These are phyloP conservation scores for Patellaria atrata DNA, from an alignment of 495 filamentous ascomycete species.

Conservation along the genomic window DNA sequence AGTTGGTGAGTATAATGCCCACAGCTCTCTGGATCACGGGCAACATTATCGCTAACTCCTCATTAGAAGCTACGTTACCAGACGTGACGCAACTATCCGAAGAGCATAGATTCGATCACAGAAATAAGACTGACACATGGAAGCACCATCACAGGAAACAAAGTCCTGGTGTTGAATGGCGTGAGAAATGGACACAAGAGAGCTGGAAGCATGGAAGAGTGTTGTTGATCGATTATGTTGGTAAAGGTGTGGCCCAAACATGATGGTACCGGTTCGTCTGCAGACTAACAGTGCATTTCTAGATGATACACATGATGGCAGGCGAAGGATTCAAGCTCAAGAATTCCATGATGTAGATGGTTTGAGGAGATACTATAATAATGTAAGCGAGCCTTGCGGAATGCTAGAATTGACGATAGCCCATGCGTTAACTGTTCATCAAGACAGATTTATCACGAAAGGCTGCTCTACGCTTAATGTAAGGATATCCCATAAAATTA, in stretches of 20 bases:
- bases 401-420: too few relatives aligned
- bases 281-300: neutral
- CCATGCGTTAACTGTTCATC: too few relatives aligned
- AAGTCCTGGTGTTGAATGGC: conserved; percentile 21
- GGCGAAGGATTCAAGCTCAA: conserved; percentile 32
- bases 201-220: conserved; percentile 24
- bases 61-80: too few relatives aligned
- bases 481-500: too few relatives aligned
- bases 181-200: conserved; percentile 20
- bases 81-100: too few relatives aligned
- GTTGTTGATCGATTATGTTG: conserved; percentile 24
- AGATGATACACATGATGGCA: conserved; percentile 15
- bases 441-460: conserved; percentile 23
- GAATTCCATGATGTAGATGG: conserved; percentile 33
- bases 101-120: too few relatives aligned
- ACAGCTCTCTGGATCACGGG: too few relatives aligned
- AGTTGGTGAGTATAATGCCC: too few relatives aligned
- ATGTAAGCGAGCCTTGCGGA: conserved; percentile 9
- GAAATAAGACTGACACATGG: too few relatives aligned
- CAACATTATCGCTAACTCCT: too few relatives aligned
- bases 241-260: neutral
- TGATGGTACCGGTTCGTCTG: neutral
- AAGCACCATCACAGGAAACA: conserved; percentile 9
- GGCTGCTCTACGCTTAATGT: conserved; percentile 33
- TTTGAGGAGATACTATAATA: conserved; percentile 30